A percentile compares a stretch with the other conserved stretches of the same genome.
These are phyloP conservation scores for Backusella parvicylindrica DNA, from an alignment of 192 early-diverging fungal genomes.

Conservation along the genomic window DNA sequence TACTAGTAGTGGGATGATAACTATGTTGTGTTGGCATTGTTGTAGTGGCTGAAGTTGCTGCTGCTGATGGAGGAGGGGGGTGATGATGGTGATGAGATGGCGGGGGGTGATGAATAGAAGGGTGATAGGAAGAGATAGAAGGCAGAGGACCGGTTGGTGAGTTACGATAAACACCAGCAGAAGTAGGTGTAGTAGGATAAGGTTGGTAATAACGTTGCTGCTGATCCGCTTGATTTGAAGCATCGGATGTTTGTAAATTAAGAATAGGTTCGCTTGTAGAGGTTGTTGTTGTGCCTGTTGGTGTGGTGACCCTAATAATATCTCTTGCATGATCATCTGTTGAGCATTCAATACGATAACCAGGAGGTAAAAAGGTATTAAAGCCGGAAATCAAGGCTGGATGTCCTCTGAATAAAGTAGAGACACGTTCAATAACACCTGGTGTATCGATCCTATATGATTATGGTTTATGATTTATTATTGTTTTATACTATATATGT, in stretches of 20 bases:
- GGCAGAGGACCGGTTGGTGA: not conserved
- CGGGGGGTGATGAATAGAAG: not conserved
- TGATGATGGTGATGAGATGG: not conserved
- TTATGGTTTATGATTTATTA: not conserved
- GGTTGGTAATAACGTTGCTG: slow-evolving; percentile 5
- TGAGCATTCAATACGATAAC: slow-evolving; percentile 91
- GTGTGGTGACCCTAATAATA: slow-evolving; percentile 86
- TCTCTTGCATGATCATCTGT: slow-evolving; percentile 67
- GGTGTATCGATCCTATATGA: slow-evolving; percentile 83
- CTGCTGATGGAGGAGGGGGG: too few relatives aligned
- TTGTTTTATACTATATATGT: not conserved
- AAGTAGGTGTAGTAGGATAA: not conserved
- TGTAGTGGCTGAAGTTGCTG: not conserved
- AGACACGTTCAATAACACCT: slow-evolving; percentile 96
- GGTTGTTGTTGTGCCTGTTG: slow-evolving; percentile 61
- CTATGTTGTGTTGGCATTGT: not conserved
- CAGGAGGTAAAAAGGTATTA: slow-evolving; percentile 97
- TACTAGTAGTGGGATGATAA: not conserved
- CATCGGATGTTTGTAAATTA: not conserved
- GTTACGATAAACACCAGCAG: not conserved
- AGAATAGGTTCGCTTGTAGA: slow-evolving; percentile 34
- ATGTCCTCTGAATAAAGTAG: slow-evolving; percentile 86
- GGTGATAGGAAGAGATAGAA: not conserved
- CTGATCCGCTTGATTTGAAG: not conserved
- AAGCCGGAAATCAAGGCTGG: slow-evolving; percentile 92